These are phyloP conservation scores for Lipomyces lipofer DNA, from an alignment of 805 yeast species.

Conservation along the genomic window DNA sequence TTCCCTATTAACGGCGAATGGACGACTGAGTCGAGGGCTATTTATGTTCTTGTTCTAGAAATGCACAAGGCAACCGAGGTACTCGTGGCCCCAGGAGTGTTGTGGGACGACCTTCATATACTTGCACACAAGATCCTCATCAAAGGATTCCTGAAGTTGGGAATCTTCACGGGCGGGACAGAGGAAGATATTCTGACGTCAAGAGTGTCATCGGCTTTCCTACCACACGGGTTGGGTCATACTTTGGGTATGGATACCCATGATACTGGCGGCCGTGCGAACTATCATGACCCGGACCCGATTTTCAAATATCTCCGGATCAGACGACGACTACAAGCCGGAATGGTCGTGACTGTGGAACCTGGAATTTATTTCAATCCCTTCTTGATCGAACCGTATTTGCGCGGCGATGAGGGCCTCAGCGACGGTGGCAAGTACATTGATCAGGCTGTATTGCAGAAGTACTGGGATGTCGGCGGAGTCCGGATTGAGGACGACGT, in stretches of 20 bases:
- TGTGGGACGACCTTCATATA: slow-evolving; percentile 84
- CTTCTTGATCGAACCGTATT: slow-evolving; percentile 65
- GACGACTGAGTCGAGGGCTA: slow-evolving; percentile 80
- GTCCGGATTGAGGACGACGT: slow-evolving; percentile 95
- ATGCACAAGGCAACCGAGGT: slow-evolving; percentile 79
- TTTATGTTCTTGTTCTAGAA: slow-evolving; percentile 73
- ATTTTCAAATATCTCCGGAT: slow-evolving; percentile 75
- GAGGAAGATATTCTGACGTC: slow-evolving; percentile 70
- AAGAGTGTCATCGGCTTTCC: slow-evolving; percentile 72
- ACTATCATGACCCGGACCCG: slow-evolving; percentile 81
- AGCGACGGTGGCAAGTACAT: slow-evolving; percentile 56
- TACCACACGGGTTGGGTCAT: slow-evolving; percentile 96
- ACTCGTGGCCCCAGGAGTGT: slow-evolving; percentile 75
- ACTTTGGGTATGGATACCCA: slow-evolving; percentile 93
- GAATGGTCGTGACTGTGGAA: slow-evolving; percentile 91
- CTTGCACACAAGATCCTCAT: slow-evolving; percentile 78
- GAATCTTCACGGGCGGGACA: slow-evolving; percentile 57
- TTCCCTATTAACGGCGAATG: slow-evolving; percentile 91
- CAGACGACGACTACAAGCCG: slow-evolving; percentile 66
- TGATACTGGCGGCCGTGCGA: slow-evolving; percentile 87
- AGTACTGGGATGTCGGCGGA: slow-evolving; percentile 91
- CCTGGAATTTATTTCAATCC: slow-evolving; percentile 94
- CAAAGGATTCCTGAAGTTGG: slow-evolving; percentile 66
- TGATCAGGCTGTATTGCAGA: slow-evolving; percentile 63
- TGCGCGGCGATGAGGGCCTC: slow-evolving; percentile 44